Percentiles rank a stretch among this genome's conserved stretches.
phyloP scores from a whole-genome alignment of 768 basidiomycete genomes.

The Mycena vulgaris region DNA sequence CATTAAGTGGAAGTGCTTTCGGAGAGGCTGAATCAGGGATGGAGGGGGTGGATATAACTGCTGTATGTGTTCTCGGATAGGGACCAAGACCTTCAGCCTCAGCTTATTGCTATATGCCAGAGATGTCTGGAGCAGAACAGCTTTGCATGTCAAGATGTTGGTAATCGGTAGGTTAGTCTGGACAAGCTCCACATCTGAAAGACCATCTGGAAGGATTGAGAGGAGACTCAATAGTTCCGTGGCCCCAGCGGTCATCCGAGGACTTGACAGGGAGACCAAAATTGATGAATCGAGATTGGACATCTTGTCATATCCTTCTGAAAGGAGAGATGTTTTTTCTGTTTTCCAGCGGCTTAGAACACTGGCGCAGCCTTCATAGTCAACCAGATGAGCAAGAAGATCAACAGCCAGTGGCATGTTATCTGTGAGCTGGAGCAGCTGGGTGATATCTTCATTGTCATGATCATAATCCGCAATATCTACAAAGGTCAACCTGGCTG shows the following conservation, averaged over 20 bases:
- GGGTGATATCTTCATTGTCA: neutral
- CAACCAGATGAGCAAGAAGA: neutral
- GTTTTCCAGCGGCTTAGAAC: neutral
- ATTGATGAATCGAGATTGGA: neutral
- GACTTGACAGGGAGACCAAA: neutral
- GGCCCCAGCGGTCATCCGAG: neutral
- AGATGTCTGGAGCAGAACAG: neutral
- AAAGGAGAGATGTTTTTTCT: neutral
- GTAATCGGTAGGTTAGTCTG: neutral
- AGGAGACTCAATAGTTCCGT: no score
- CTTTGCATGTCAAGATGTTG: neutral
- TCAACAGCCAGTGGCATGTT: neutral
- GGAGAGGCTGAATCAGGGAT: neutral
- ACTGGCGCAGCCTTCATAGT: neutral
- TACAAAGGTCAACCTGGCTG: neutral
- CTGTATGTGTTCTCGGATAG: neutral
- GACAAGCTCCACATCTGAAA: neutral
- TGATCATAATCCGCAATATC: neutral
- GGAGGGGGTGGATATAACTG: no score
- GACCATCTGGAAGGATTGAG: neutral
- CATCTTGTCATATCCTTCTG: neutral
- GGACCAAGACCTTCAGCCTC: neutral
- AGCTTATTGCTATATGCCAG: neutral
- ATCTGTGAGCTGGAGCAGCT: neutral
- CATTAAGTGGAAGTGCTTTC: neutral